phyloP scores from a whole-genome alignment of 345 rosid species.

The Populus davidiana region DNA sequence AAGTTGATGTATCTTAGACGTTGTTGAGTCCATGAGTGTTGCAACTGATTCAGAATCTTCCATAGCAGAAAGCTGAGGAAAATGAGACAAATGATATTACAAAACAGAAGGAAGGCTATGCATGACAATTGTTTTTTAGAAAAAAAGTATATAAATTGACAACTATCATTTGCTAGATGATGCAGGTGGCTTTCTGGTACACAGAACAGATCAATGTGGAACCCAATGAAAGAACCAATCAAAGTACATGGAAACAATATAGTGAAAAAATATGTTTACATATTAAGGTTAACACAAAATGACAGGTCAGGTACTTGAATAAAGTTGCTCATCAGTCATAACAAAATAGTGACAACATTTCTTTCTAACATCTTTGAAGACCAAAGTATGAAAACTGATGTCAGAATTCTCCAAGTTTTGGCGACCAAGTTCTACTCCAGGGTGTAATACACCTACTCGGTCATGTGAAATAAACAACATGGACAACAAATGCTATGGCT shows the following conservation, averaged over 20 bases:
- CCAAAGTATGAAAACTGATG: neutral
- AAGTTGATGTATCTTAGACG: conserved; percentile 92
- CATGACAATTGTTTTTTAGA: neutral
- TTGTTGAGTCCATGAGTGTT: conserved; percentile 72
- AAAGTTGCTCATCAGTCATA: neutral
- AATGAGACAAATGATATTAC: neutral
- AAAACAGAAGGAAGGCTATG: neutral
- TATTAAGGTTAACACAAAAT: neutral
- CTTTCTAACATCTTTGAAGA: neutral
- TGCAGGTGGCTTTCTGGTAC: neutral
- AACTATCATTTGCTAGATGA: neutral
- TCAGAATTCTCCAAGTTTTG: neutral
- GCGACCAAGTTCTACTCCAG: neutral
- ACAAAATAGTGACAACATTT: neutral
- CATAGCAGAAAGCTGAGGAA: conserved; percentile 49
- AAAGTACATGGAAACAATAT: neutral
- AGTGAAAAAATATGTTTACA: neutral
- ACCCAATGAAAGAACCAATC: neutral
- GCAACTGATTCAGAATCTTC: conserved; percentile 71
- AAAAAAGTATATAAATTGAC: neutral
- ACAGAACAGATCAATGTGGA: neutral
- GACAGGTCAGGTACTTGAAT: neutral
- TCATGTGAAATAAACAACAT: neutral
- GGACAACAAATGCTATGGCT: no score
- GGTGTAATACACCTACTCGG: neutral